These are phyloP conservation scores for Taphrina wiesneri DNA, from an alignment of 1,139 yeast genomes.

Conservation along the genomic window DNA sequence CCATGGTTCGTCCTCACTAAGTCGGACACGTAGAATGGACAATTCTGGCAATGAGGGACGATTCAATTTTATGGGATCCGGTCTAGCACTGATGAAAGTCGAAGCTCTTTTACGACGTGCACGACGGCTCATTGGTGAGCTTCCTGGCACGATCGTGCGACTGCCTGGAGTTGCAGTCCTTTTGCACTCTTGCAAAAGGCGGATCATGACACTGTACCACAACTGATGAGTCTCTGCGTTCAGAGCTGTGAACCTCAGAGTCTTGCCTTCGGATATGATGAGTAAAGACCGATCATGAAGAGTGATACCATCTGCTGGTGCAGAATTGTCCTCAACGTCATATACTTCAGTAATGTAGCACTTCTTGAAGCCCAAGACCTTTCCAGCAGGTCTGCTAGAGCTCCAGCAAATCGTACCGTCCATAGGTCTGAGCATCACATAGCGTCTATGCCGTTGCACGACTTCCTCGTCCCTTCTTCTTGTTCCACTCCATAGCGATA, in stretches of 20 bases:
- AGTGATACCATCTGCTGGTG: not conserved
- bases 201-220: conserved; percentile 16
- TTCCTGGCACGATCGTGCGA: not conserved
- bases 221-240: conserved; percentile 3
- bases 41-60: conserved; percentile 1
- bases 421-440: conserved; percentile 11
- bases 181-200: conserved; percentile 1
- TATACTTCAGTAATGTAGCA: not conserved
- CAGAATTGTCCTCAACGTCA: conserved; percentile 13
- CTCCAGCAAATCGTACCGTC: conserved; percentile 18
- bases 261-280: conserved; percentile 6
- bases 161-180: not conserved
- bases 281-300: conserved; percentile 17
- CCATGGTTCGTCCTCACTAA: not conserved
- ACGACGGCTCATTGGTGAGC: not conserved
- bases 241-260: conserved; percentile 8
- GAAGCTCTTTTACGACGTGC: not conserved
- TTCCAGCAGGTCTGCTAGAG: conserved; percentile 25
- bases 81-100: not conserved
- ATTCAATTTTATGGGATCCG: not conserved
- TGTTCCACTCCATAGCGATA: not conserved
- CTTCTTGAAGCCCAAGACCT: conserved; percentile 7
- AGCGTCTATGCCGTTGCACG: conserved; percentile 11
- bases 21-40: not conserved
- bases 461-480: not conserved